Base-by-base conservation (phyloP, 208 protist genomes). In the Sergeia podlipaevii region DNA sequence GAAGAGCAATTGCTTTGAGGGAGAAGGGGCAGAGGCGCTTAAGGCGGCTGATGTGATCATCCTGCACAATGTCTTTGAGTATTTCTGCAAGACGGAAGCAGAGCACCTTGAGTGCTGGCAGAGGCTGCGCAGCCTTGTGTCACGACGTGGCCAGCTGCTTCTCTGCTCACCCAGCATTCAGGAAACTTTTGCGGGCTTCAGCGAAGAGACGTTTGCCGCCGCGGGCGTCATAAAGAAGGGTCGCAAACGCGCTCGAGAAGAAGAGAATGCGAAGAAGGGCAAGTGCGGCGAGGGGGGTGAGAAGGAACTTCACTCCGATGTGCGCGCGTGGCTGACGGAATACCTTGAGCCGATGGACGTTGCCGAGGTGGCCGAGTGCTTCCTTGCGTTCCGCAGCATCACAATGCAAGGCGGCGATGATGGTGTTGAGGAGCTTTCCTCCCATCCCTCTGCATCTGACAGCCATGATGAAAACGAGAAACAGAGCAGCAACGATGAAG, bases 11-110 rank as follows among this genome's bases (percentile, higher is more conserved):
- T 93, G 81, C 58, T 83, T 93, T 55, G 65, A 72, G 4, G 82
- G 73, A 8, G 49, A 58, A 3, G 83, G 82, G 7, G 54, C 58
- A 0, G 56, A 38, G n/a, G 63, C 62, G 4, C 44, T 94, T 29
- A 23, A 47, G 17, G 46, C 24, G 0, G 74, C 74, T 32, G 69
- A 87, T 50, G 61, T 94, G n/a, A 27, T 91, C 10, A 75, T 94
- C 44, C 56, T 94, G 29, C 86, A 94, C 74, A 94, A 94, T 62
- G 82, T 94, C 0, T 94, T 94, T 60, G 82, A 94, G 63, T 94
- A 91, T 57, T 94, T 94, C 56, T 68, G 48, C 44, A 21, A 46
- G 7, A 57, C 68, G 2, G 33, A 49, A 2, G 65, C 68, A 20
- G 74, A 73, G 15, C 86, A 94, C 62, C 53, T 87, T 8, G 21